Conservation (phyloP, 2,329 filamentous ascomycete species). For the Trichophyton benhamiae region DNA sequence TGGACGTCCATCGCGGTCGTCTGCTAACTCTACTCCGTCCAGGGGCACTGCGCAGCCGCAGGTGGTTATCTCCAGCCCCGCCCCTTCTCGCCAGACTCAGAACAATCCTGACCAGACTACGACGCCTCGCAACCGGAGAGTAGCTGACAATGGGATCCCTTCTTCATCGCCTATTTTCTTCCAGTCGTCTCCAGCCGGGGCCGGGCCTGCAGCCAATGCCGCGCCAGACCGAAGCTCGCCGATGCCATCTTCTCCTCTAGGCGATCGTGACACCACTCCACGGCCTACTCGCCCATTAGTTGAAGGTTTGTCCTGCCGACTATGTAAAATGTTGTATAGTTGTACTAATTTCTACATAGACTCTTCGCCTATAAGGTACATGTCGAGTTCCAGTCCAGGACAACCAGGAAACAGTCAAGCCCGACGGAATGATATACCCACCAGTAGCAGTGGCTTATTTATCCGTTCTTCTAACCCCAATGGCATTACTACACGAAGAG, state of each 20-base stretch:
- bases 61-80: conserved; percentile 6
- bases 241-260: conserved; percentile 27
- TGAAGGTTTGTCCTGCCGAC: conserved; percentile 27
- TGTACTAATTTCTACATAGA: conserved; percentile 41
- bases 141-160: conserved; percentile 33
- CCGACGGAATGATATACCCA: conserved; percentile 58
- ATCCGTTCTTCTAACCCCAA: conserved; percentile 52
- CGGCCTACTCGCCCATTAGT: conserved; percentile 26
- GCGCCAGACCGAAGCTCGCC: conserved; percentile 37
- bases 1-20: conserved; percentile 29
- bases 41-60: conserved; percentile 16
- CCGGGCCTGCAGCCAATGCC: conserved; percentile 30
- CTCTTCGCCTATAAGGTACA: conserved; percentile 85
- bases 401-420: conserved; percentile 43
- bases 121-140: conserved; percentile 37
- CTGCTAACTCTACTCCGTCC: conserved; percentile 28
- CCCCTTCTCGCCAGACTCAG: conserved; percentile 17
- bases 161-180: conserved; percentile 75
- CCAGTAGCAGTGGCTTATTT: conserved; percentile 78
- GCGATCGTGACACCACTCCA: conserved; percentile 34
- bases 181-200: conserved; percentile 46
- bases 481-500: conserved; percentile 52
- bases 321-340: neutral
- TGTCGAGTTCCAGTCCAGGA: conserved; percentile 77
- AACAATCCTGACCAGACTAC: conserved; percentile 26